Conservation (phyloP, 352 stramenopile genomes). For the Saprolegnia diclina region DNA sequence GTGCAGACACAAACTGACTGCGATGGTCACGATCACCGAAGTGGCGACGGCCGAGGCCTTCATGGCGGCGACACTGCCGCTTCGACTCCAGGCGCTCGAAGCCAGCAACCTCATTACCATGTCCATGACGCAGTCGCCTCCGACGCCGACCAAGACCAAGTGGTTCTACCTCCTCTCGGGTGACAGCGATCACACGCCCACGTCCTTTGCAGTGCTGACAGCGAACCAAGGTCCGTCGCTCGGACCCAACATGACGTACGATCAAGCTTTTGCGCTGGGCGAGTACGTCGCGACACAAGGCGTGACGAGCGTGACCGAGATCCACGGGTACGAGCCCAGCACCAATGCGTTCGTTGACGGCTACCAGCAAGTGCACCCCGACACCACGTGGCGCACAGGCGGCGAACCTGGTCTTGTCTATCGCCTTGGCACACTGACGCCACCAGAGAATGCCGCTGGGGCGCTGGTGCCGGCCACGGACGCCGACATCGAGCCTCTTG, state of each 20-base stretch:
- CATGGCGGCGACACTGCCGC: background rate
- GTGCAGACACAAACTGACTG: background rate
- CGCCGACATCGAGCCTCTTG: background rate
- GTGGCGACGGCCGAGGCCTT: background rate
- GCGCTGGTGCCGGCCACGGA: background rate
- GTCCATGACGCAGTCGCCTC: background rate
- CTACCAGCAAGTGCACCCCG: background rate
- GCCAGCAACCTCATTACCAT: conserved; percentile 16
- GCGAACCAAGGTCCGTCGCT: background rate
- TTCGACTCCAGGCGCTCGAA: background rate
- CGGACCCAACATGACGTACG: background rate
- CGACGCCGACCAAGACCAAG: background rate
- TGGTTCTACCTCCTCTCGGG: background rate
- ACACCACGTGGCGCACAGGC: background rate
- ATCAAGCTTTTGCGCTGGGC: background rate
- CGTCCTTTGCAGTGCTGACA: background rate
- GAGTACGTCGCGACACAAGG: background rate
- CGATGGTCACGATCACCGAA: conserved; percentile 9
- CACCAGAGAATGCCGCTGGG: background rate
- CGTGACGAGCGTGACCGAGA: background rate
- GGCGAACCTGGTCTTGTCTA: conserved; percentile 6
- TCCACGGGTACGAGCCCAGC: background rate
- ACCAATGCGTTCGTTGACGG: conserved; percentile 1
- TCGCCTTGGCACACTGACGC: background rate
- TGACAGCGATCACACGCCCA: background rate